These are phyloP conservation scores for Schwanniomyces polymorphus DNA, from an alignment of 805 yeast species.

Conservation along the genomic window DNA sequence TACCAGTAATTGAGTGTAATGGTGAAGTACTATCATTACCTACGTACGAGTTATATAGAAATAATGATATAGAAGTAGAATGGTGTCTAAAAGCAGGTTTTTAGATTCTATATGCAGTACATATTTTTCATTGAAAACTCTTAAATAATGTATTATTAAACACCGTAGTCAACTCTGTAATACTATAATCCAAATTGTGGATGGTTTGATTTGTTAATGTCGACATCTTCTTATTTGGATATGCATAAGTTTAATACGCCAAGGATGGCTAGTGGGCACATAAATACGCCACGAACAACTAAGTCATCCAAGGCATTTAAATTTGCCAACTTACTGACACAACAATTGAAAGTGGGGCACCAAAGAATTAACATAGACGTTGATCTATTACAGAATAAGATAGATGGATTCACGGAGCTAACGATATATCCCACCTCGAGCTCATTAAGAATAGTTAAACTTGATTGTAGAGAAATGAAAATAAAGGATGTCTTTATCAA, in stretches of 20 bases:
- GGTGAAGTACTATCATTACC: slow-evolving; percentile 10
- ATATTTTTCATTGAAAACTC: not conserved
- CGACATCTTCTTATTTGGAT: slow-evolving; percentile 9
- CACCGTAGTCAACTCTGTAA: not conserved
- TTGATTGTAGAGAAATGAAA: slow-evolving; percentile 79
- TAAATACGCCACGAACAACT: slow-evolving; percentile 18
- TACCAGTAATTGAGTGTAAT: slow-evolving; percentile 8
- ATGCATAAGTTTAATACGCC: slow-evolving; percentile 8
- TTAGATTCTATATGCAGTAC: not conserved
- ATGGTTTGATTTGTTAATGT: slow-evolving; percentile 6
- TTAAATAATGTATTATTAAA: not conserved
- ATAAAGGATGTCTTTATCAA: slow-evolving; percentile 65
- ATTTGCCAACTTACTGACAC: slow-evolving; percentile 29
- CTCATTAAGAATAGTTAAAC: slow-evolving; percentile 53
- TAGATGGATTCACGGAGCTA: slow-evolving; percentile 79
- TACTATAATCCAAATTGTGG: slow-evolving; percentile 1
- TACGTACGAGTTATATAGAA: slow-evolving; percentile 8
- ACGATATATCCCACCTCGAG: slow-evolving; percentile 73
- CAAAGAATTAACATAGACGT: slow-evolving; percentile 81
- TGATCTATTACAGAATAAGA: slow-evolving; percentile 59
- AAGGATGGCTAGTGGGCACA: slow-evolving; percentile 6
- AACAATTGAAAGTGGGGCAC: slow-evolving; percentile 72
- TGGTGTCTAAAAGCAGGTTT: slow-evolving; percentile 9
- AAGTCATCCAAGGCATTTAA: slow-evolving; percentile 17
- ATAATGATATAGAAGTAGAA: slow-evolving; percentile 9